Conservation (phyloP, 257 asterid genomes). For the Penstemon eatonii region DNA sequence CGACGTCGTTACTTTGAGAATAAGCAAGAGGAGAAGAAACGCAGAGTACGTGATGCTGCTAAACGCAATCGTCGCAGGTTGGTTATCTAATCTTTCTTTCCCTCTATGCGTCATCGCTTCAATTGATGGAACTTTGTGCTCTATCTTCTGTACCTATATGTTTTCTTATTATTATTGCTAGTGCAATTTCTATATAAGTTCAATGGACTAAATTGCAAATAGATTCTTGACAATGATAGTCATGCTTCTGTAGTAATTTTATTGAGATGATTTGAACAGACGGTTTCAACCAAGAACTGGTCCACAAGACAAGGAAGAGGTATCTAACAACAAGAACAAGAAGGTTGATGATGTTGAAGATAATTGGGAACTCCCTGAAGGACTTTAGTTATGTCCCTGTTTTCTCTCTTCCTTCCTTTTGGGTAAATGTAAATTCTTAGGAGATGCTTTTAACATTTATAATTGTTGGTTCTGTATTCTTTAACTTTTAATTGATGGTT, state of each 20-base stretch:
- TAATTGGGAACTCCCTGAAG: constrained; percentile 73
- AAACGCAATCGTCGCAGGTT: constrained; percentile 87
- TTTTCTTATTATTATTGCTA: too few species aligned
- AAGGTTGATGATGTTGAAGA: constrained; percentile 51
- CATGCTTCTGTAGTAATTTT: neutral
- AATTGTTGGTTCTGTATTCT: neutral
- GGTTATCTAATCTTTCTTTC: too few species aligned
- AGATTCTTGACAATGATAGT: neutral
- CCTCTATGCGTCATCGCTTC: neutral
- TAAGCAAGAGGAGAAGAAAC: constrained; percentile 78
- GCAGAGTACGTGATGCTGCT: constrained; percentile 85
- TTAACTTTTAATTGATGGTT: neutral
- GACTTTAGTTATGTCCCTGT: constrained; percentile 19
- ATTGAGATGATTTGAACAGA: constrained; percentile 35
- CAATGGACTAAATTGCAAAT: neutral
- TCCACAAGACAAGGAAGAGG: constrained; percentile 42
- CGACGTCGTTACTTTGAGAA: constrained; percentile 79
- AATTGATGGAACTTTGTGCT: neutral
- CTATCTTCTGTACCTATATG: neutral
- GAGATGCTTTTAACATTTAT: constrained; percentile 6
- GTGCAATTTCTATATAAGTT: neutral
- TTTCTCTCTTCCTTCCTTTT: constrained; percentile 10
- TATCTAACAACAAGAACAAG: constrained; percentile 27
- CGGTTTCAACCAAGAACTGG: constrained; percentile 39
- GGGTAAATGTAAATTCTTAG: constrained; percentile 17